A percentile compares a stretch with the other conserved stretches of the same genome.
These are phyloP conservation scores for Talaromyces sp. DNA, from an alignment of 2,329 filamentous ascomycete species.

Conservation along the genomic window DNA sequence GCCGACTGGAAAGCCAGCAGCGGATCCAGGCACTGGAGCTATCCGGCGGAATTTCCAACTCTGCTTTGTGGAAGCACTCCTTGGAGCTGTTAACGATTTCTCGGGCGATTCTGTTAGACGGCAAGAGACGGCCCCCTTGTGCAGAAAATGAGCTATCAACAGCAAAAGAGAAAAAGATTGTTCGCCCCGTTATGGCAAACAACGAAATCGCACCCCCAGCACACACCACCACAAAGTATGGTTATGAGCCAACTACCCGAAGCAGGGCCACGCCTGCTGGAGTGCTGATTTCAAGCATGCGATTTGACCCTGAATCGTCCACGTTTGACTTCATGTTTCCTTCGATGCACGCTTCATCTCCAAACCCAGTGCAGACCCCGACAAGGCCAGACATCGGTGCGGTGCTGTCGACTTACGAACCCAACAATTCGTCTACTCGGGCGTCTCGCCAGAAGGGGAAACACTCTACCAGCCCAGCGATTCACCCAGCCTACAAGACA, in stretches of 20 bases:
- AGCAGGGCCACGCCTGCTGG: not conserved
- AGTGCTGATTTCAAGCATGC: constrained; percentile 5
- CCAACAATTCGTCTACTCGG: not conserved
- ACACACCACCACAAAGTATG: not conserved
- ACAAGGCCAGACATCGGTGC: not conserved
- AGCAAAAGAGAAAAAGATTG: not conserved
- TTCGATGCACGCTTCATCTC: not conserved
- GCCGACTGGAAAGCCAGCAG: constrained; percentile 22
- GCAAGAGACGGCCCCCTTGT: constrained; percentile 13
- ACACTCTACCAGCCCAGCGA: not conserved
- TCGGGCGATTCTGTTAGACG: constrained; percentile 26
- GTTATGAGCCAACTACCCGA: not conserved
- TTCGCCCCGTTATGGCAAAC: not conserved
- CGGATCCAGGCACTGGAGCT: constrained; percentile 23
- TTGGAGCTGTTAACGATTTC: constrained; percentile 23
- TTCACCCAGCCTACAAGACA: not conserved
- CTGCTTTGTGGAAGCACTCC: constrained; percentile 23
- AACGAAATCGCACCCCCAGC: not conserved
- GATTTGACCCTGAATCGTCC: constrained; percentile 4
- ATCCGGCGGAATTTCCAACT: constrained; percentile 17
- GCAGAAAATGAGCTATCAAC: constrained; percentile 1
- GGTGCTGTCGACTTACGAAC: not conserved
- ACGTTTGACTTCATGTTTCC: constrained; percentile 5
- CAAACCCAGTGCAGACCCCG: not conserved
- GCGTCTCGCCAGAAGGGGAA: not conserved